phyloP scores from a whole-genome alignment of 73 alveolate species.

The Paramecium biaurelia region DNA sequence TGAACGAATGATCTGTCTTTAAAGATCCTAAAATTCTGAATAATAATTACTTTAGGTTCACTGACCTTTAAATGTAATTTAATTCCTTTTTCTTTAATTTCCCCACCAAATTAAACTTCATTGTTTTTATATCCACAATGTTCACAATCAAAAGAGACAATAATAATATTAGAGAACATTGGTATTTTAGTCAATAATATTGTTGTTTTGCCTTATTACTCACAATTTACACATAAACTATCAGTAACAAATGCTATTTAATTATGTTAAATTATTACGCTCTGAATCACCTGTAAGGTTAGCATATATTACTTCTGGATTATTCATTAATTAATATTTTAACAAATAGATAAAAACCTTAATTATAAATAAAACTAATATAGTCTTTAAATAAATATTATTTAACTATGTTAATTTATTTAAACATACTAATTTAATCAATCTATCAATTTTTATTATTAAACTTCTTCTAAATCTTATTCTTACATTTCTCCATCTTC shows the following conservation, averaged over 20 bases:
- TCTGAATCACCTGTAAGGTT: slow-evolving; percentile 23
- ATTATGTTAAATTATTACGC: not conserved
- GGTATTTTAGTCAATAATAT: slow-evolving; percentile 94
- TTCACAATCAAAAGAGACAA: slow-evolving; percentile 93
- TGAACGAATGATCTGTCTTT: slow-evolving; percentile 85
- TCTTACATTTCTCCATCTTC: slow-evolving; percentile 40
- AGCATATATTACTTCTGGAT: slow-evolving; percentile 46
- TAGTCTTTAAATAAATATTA: not conserved
- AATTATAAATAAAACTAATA: not conserved
- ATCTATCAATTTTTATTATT: not conserved
- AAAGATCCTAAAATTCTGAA: slow-evolving; percentile 66
- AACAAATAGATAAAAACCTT: not conserved
- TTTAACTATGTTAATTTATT: not conserved
- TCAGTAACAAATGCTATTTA: slow-evolving; percentile 71
- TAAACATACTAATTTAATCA: not conserved
- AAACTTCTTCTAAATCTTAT: not conserved
- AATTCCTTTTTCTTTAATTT: slow-evolving; percentile 88
- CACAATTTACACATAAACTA: slow-evolving; percentile 91
- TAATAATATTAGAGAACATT: slow-evolving; percentile 91
- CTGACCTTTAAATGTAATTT: slow-evolving; percentile 74
- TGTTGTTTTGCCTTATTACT: slow-evolving; percentile 90
- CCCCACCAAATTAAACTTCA: slow-evolving; percentile 94
- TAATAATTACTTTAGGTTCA: slow-evolving; percentile 51
- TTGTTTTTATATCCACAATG: slow-evolving; percentile 94
- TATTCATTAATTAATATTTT: slow-evolving; percentile 1